Conservation (phyloP, 306 rosid genomes). For the Citrullus colocynthis region DNA sequence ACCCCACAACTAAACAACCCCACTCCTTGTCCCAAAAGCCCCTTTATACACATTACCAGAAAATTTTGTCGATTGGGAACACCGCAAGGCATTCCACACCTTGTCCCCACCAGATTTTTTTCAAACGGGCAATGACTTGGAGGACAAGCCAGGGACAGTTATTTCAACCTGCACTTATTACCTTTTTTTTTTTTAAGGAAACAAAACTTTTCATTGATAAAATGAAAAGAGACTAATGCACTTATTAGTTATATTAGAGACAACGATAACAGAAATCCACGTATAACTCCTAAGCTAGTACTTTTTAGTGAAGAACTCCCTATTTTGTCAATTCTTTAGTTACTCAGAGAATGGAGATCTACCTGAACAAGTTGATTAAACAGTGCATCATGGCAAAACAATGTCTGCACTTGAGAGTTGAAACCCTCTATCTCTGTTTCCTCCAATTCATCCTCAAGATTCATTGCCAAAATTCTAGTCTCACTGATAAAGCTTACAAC, state of each 20-base stretch:
- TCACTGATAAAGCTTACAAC: slow-evolving; percentile 95
- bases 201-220: no score
- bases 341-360: slow-evolving; percentile 18
- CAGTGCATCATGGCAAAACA: slow-evolving; percentile 92
- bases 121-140: not conserved
- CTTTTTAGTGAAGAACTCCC: not conserved
- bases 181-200: no score
- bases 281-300: not conserved
- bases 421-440: slow-evolving; percentile 98
- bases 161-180: not conserved
- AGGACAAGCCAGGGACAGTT: not conserved
- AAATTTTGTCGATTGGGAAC: not conserved
- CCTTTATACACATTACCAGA: no score
- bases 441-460: slow-evolving; percentile 86
- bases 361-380: slow-evolving; percentile 94
- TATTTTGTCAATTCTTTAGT: not conserved
- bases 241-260: not conserved
- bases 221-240: not conserved
- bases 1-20: no score
- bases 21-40: no score
- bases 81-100: not conserved
- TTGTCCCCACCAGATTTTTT: not conserved
- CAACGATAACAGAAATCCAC: not conserved
- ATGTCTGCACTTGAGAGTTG: slow-evolving; percentile 78
- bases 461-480: slow-evolving; percentile 94